Conservation (phyloP, 2,329 filamentous ascomycete species). For the Bipolaris zeicola region DNA sequence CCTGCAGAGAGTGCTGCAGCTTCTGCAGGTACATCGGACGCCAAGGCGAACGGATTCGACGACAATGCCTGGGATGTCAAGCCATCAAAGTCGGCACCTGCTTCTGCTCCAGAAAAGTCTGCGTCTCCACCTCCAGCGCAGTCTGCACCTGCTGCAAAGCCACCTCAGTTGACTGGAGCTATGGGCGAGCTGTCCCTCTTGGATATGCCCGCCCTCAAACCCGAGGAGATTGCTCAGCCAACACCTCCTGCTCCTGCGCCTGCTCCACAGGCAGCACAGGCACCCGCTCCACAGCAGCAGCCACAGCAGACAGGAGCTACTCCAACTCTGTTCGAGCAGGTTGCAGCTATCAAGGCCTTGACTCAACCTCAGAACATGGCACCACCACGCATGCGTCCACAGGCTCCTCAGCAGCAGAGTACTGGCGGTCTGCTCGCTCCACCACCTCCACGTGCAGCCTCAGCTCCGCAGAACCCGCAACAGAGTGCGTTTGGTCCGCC, state of each 20-base stretch:
- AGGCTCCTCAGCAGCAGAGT: conserved; percentile 68
- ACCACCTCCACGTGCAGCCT: conserved; percentile 80
- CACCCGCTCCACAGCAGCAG: conserved; percentile 42
- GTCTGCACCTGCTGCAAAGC: conserved; percentile 44
- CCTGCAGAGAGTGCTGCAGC: conserved; percentile 54
- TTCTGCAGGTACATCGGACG: conserved; percentile 55
- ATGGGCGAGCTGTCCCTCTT: conserved; percentile 72
- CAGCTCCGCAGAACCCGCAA: conserved; percentile 77
- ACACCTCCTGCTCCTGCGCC: conserved; percentile 47
- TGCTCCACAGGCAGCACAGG: conserved; percentile 49
- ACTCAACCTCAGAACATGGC: conserved; percentile 47
- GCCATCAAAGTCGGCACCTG: conserved; percentile 66
- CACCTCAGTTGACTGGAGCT: conserved; percentile 63
- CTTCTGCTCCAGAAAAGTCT: not conserved
- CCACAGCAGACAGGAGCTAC: conserved; percentile 54
- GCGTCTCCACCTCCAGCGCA: conserved; percentile 50
- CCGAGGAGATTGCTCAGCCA: conserved; percentile 48
- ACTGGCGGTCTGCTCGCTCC: conserved; percentile 71
- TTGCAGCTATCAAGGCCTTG: conserved; percentile 46
- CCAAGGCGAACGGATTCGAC: conserved; percentile 74
- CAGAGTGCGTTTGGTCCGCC: conserved; percentile 73
- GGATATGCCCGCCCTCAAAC: conserved; percentile 52
- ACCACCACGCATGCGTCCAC: conserved; percentile 69
- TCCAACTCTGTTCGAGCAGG: conserved; percentile 45
- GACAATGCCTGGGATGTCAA: conserved; percentile 98